These are phyloP conservation scores for Podospora tetraspora DNA, from an alignment of 495 filamentous ascomycete species.

Conservation along the genomic window DNA sequence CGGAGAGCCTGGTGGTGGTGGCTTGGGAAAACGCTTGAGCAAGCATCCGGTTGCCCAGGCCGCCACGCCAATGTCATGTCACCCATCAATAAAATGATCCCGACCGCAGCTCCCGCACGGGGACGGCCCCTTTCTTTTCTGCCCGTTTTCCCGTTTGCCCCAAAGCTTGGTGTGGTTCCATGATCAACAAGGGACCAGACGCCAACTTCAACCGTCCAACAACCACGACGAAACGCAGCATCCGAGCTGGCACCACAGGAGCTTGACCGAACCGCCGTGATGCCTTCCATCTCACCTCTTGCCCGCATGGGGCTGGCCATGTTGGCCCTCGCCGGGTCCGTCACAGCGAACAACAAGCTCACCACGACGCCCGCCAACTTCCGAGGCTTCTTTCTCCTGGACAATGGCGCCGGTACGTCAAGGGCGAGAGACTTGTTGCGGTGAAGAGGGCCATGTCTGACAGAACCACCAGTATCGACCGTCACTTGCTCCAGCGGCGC, in stretches of 20 bases:
- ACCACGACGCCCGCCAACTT: constrained; percentile 4
- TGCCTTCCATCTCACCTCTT: background rate
- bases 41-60: background rate
- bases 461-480: constrained; percentile 2
- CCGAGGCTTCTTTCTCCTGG: background rate
- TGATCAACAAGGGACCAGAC: background rate
- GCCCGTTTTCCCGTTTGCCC: background rate
- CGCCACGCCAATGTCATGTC: background rate
- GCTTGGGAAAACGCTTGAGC: too few relatives aligned
- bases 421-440: background rate
- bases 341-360: background rate
- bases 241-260: too few relatives aligned
- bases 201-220: background rate
- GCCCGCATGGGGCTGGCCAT: background rate
- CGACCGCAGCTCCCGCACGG: background rate
- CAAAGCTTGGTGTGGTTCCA: background rate
- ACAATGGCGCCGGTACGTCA: constrained; percentile 7
- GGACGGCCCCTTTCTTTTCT: background rate
- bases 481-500: background rate
- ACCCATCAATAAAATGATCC: background rate
- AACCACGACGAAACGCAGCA: background rate
- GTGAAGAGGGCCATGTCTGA: background rate
- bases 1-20: too few relatives aligned
- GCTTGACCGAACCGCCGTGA: too few relatives aligned
- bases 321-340: background rate